These are phyloP conservation scores for Camelina sativa DNA, from an alignment of 345 rosid species.

Conservation along the genomic window DNA sequence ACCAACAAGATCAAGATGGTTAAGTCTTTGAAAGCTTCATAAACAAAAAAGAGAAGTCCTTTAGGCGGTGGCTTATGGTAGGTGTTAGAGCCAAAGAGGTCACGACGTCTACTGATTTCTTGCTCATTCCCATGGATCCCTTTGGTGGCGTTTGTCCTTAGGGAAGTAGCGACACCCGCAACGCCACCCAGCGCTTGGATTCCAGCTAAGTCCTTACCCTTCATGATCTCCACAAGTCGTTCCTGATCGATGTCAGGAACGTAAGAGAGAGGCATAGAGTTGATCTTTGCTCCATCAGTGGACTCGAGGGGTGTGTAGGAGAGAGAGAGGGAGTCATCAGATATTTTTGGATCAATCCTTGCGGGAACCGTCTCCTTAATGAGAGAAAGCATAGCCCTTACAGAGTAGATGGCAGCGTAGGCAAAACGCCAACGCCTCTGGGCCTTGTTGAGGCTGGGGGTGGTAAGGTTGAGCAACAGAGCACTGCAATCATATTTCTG, in stretches of 20 bases:
- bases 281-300: conserved; percentile 26
- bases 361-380: conserved; percentile 44
- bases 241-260: conserved; percentile 44
- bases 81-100: conserved; percentile 61
- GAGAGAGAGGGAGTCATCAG: conserved; percentile 38
- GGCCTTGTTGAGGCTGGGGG: conserved; percentile 52
- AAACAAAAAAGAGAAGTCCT: conserved; percentile 56
- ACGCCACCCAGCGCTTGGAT: conserved; percentile 57
- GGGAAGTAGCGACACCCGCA: conserved; percentile 57
- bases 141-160: conserved; percentile 50
- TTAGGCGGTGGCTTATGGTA: conserved; percentile 67
- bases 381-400: conserved; percentile 62
- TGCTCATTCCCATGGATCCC: conserved; percentile 54
- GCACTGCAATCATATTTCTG: conserved; percentile 41
- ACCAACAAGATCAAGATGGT: conserved; percentile 61
- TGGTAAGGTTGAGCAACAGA: conserved; percentile 45
- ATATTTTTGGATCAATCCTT: conserved; percentile 28
- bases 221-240: conserved; percentile 49
- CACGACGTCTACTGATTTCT: conserved; percentile 47
- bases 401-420: conserved; percentile 57
- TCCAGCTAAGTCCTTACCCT: conserved; percentile 46
- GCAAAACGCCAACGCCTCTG: conserved; percentile 74
- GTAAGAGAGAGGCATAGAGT: conserved; percentile 36
- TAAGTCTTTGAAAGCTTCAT: conserved; percentile 65
- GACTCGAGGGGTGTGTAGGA: conserved; percentile 44